Base-by-base conservation (phyloP, 139 green algal genomes). In the Spirogloea muscicola region DNA sequence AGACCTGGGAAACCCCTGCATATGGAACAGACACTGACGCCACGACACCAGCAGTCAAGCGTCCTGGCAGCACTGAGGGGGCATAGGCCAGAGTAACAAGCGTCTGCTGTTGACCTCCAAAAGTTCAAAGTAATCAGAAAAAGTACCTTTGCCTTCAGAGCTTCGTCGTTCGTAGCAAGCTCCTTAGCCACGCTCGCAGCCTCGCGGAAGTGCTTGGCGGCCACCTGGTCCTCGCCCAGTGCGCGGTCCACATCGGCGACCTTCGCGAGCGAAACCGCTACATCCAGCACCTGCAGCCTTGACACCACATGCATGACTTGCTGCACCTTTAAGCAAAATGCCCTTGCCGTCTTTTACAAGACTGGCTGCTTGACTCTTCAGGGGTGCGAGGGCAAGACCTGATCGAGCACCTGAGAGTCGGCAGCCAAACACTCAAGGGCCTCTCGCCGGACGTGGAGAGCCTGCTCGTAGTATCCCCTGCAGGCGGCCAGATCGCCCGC, bases 261-360 rank as follows among this genome's bases (percentile, higher is more conserved):
- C 55, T 86, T 86, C 27, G 79, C 58, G 5, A 80, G 70, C 33
- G 78, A 65, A 2, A 74, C 59, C 2, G 82, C 82, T 31, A 86
- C 29, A 40, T 86, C 82, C 51, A 86, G 49, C 43, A 68, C 59
- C 55, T 84, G 68, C 49, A 51, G 16, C n/a, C n/a, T n/a, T n/a
- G n/a, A n/a, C n/a, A n/a, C n/a, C n/a, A n/a, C n/a, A n/a, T n/a
- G n/a, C n/a, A n/a, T n/a, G n/a, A 40, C 41, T 13, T 52, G 69
- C 38, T 37, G 29, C 6, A 43, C 70, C 40, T 58, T 21, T 2
- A 49, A 38, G 2, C 33, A 25, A 4, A 33, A 52, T n/a, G n/a
- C n/a, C n/a, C n/a, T n/a, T n/a, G n/a, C n/a, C n/a, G n/a, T n/a
- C n/a, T n/a, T n/a, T n/a, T n/a, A n/a, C n/a, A n/a, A n/a, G n/a